Evolutionary conservation across 202 grass and related monocot species (phyloP).

Genomic region (Musa balbisiana): DNA sequence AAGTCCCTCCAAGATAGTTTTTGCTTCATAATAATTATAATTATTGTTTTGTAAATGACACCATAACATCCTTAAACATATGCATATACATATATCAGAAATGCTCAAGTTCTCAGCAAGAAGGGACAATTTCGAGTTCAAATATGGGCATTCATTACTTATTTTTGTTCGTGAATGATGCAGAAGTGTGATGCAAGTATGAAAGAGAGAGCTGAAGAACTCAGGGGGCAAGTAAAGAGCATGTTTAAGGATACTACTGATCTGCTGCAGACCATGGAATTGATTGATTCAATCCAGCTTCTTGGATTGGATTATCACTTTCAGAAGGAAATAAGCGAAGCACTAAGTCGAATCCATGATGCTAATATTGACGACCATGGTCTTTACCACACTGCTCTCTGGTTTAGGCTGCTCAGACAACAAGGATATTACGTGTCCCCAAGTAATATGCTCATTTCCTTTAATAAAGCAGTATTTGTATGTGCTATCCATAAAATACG

Average conservation of each 20-base stretch:
- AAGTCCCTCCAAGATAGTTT: too few species aligned
- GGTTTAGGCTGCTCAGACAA: too few species aligned
- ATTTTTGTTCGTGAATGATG: not conserved
- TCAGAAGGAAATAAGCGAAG: slow-evolving; percentile 25
- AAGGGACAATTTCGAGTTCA: too few species aligned
- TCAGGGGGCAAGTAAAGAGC: slow-evolving; percentile 31
- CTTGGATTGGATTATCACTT: slow-evolving; percentile 40
- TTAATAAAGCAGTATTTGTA: too few species aligned
- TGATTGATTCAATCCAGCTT: slow-evolving; percentile 32
- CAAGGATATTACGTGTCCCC: too few species aligned
- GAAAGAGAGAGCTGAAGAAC: slow-evolving; percentile 3
- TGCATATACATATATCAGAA: too few species aligned
- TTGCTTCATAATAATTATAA: too few species aligned
- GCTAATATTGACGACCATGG: slow-evolving; percentile 6
- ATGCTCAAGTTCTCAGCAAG: too few species aligned
- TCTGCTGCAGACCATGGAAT: slow-evolving; percentile 10
- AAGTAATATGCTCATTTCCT: too few species aligned
- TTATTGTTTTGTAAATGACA: too few species aligned
- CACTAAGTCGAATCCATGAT: slow-evolving; percentile 17
- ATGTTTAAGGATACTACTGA: slow-evolving; percentile 17
- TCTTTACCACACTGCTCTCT: slow-evolving; percentile 1
- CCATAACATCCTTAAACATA: too few species aligned
- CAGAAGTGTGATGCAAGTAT: slow-evolving; percentile 5
- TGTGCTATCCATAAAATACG: too few species aligned
- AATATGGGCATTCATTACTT: not conserved